phyloP scores from a whole-genome alignment of 352 stramenopile species.

The Phytopythium mirpurense region DNA sequence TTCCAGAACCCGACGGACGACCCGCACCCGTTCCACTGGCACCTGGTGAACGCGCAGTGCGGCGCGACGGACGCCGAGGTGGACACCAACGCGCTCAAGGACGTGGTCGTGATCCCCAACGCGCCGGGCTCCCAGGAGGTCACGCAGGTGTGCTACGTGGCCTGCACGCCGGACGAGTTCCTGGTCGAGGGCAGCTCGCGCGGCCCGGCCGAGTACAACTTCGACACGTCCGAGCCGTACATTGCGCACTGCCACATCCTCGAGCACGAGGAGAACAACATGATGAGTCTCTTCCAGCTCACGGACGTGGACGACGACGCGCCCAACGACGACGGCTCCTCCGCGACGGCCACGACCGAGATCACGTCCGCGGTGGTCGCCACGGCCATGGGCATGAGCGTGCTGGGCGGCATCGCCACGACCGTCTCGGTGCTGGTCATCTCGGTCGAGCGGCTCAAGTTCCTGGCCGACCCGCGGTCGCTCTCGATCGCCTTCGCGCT shows the following conservation, averaged over 20 bases:
- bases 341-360: slow-evolving; percentile 17
- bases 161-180: slow-evolving; percentile 66
- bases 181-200: slow-evolving; percentile 27
- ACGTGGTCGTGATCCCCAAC: slow-evolving; percentile 67
- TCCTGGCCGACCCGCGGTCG: slow-evolving; percentile 46
- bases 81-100: slow-evolving; percentile 60
- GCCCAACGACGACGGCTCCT: slow-evolving; percentile 37
- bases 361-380: slow-evolving; percentile 47
- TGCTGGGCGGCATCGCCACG: slow-evolving; percentile 64
- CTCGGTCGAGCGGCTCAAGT: slow-evolving; percentile 56
- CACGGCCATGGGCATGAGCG: slow-evolving; percentile 70
- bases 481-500: slow-evolving; percentile 69
- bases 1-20: slow-evolving; percentile 79
- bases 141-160: slow-evolving; percentile 72
- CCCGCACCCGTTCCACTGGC: slow-evolving; percentile 73
- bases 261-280: slow-evolving; percentile 74
- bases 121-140: slow-evolving; percentile 30
- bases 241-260: slow-evolving; percentile 75
- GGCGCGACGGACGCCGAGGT: slow-evolving; percentile 50
- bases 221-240: slow-evolving; percentile 69
- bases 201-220: slow-evolving; percentile 50
- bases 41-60: slow-evolving; percentile 70
- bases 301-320: slow-evolving; percentile 33
- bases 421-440: slow-evolving; percentile 64
- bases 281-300: slow-evolving; percentile 54